Conservation (phyloP, 225 moss, liverwort and hornwort genomes). For the Bryoerythrophyllum caledonicum region DNA sequence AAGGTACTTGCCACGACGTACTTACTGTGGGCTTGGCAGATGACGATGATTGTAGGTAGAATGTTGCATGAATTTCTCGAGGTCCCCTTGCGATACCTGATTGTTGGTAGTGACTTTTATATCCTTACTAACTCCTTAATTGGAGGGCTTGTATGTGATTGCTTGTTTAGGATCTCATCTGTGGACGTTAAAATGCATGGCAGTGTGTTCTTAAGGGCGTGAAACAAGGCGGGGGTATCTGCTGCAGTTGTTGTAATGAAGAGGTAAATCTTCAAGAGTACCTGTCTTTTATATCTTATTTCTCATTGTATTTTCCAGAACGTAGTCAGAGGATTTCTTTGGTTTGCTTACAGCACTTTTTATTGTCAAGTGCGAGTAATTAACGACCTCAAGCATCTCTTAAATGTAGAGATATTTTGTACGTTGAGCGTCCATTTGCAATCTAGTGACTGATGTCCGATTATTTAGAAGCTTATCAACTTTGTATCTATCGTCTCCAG, state of each 20-base stretch:
- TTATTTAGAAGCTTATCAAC: slow-evolving; percentile 7
- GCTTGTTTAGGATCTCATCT: slow-evolving; percentile 15
- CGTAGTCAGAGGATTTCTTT: background rate
- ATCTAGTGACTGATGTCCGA: background rate
- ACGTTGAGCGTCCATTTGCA: background rate
- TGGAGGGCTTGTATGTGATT: background rate
- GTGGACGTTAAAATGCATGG: slow-evolving; percentile 19
- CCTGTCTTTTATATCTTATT: background rate
- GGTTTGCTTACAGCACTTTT: background rate
- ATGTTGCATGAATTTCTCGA: slow-evolving; percentile 5
- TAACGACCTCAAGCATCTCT: background rate
- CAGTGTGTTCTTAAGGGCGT: slow-evolving; percentile 57
- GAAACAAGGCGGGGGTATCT: slow-evolving; percentile 57
- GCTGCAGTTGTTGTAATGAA: slow-evolving; percentile 60
- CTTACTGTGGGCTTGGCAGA: background rate
- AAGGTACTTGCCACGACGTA: slow-evolving; percentile 36
- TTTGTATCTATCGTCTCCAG: slow-evolving; percentile 41
- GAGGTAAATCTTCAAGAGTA: slow-evolving; percentile 38
- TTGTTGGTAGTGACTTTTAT: background rate
- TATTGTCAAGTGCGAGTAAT: slow-evolving; percentile 1
- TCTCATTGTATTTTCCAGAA: slow-evolving; percentile 2
- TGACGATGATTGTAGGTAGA: background rate
- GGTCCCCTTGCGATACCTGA: background rate
- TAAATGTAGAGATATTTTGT: slow-evolving; percentile 10
- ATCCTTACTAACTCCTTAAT: background rate